Conservation (phyloP, 164 flowering plant species). For the Amborella trichopoda region DNA sequence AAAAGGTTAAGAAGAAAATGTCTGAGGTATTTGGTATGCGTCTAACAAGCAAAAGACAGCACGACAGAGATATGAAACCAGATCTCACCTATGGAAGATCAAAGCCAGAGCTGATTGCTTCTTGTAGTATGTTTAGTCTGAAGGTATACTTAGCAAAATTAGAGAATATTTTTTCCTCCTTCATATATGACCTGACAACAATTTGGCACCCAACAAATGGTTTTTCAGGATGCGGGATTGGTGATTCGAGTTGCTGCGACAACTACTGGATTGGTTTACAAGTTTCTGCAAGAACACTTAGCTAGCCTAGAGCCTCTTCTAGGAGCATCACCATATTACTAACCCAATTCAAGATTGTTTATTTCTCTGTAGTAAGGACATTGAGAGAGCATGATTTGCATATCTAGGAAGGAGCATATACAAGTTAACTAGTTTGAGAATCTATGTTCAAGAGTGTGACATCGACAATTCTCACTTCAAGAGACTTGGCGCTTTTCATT, state of each 20-base stretch:
- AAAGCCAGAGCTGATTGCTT: conserved; percentile 60
- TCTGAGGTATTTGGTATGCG: conserved; percentile 39
- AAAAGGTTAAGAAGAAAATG: conserved; percentile 76
- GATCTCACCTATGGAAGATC: conserved; percentile 2
- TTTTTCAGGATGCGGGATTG: conserved; percentile 53
- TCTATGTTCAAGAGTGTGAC: no score
- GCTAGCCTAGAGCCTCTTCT: conserved; percentile 53
- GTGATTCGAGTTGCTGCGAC: conserved; percentile 61
- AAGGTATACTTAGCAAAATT: conserved; percentile 58
- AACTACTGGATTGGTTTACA: conserved; percentile 71
- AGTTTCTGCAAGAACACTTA: conserved; percentile 50
- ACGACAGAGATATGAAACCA: conserved; percentile 7
- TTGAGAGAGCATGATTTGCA: no score
- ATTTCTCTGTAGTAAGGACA: no score
- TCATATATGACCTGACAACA: no score
- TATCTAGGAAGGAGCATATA: no score
- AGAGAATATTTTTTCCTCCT: no score
- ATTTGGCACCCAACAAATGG: no score
- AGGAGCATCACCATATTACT: conserved; percentile 52
- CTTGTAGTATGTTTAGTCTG: conserved; percentile 78
- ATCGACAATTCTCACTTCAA: no score
- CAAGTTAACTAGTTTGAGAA: no score
- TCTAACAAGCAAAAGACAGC: conserved; percentile 16
- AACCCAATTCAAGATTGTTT: no score
- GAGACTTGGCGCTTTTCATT: no score